Evolutionary conservation across 805 yeast species (phyloP).

Genomic region (Kuraishia piskuri): DNA sequence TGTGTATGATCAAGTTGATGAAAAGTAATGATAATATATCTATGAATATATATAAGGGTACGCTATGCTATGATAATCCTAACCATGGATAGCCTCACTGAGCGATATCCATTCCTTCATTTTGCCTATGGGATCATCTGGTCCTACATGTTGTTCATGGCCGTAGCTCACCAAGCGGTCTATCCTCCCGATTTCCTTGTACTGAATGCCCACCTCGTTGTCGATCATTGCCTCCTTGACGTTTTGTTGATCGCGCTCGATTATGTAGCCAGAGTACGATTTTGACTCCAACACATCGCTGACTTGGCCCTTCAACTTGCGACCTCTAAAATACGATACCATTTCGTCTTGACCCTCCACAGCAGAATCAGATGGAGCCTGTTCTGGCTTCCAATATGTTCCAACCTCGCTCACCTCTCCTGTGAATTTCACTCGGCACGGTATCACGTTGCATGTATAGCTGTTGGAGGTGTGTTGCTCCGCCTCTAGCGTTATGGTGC

Average conservation of each 20-base stretch:
- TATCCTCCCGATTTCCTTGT: conserved; percentile 7
- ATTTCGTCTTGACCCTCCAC: too few species aligned
- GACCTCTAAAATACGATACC: conserved; percentile 13
- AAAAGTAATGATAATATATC: not conserved
- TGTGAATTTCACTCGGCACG: conserved; percentile 17
- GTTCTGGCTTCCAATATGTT: conserved; percentile 9
- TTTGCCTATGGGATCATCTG: conserved; percentile 12
- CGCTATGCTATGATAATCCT: not conserved
- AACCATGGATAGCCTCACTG: conserved; percentile 11
- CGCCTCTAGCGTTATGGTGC: not conserved
- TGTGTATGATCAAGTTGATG: not conserved
- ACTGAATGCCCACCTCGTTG: conserved; percentile 6
- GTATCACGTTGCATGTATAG: conserved; percentile 13
- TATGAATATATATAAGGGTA: not conserved
- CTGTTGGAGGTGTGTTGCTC: not conserved
- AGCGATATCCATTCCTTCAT: conserved; percentile 13
- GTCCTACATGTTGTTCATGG: conserved; percentile 13
- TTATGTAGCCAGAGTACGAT: conserved; percentile 4
- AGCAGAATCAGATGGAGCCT: too few species aligned
- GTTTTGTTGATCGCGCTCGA: conserved; percentile 6
- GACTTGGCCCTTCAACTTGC: conserved; percentile 11
- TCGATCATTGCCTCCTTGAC: conserved; percentile 3
- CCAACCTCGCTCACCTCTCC: conserved; percentile 10
- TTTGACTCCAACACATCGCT: conserved; percentile 5
- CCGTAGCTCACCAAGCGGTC: conserved; percentile 11